phyloP scores from a whole-genome alignment of 1,139 yeast genomes.

The Yarrowia galli region DNA sequence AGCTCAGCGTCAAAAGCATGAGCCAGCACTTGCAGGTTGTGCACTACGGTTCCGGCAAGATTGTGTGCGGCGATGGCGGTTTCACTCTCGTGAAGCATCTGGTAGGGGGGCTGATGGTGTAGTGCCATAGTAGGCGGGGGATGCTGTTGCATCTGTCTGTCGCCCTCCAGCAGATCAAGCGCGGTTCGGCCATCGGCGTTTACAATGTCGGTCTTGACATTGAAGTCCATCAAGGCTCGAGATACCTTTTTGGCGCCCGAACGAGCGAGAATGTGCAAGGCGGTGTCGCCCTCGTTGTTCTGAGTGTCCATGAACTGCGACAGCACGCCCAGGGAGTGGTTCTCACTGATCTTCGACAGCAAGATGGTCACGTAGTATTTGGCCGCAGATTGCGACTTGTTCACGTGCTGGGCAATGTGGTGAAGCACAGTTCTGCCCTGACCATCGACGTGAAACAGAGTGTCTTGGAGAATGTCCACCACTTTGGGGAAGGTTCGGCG shows the following conservation, averaged over 20 bases:
- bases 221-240: conserved; percentile 72
- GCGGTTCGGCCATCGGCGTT: conserved; percentile 78
- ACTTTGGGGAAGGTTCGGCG: conserved; percentile 75
- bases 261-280: conserved; percentile 81
- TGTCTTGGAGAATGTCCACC: conserved; percentile 71
- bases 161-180: conserved; percentile 56
- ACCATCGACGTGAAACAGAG: conserved; percentile 69
- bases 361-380: conserved; percentile 81
- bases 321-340: conserved; percentile 59
- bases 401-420: conserved; percentile 74
- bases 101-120: conserved; percentile 23
- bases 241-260: conserved; percentile 78
- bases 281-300: conserved; percentile 86
- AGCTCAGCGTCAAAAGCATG: conserved; percentile 62
- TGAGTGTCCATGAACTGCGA: conserved; percentile 72
- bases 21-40: conserved; percentile 59
- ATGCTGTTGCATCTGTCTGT: conserved; percentile 41
- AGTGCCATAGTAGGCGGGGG: conserved; percentile 26
- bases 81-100: conserved; percentile 52
- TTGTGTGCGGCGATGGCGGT: conserved; percentile 58
- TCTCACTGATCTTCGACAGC: conserved; percentile 72
- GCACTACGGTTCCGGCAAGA: conserved; percentile 35
- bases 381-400: conserved; percentile 72
- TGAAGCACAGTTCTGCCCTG: conserved; percentile 77
- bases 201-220: conserved; percentile 72